Base-by-base conservation (phyloP, 495 filamentous ascomycete species). In the Lasiosphaeriaceae sp. region DNA sequence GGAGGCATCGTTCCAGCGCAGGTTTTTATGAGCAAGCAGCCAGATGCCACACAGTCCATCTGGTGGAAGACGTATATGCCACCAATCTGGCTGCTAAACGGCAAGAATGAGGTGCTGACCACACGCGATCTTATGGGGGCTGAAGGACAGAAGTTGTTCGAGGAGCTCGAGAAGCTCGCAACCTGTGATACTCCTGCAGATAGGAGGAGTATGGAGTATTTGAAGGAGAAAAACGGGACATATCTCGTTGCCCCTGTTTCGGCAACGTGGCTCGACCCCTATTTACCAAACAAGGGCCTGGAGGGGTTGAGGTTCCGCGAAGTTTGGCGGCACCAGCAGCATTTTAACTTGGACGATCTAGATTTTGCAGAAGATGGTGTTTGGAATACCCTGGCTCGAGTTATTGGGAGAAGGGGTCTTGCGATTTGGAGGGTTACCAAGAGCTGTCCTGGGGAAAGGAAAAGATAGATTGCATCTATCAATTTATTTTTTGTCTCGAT, bases 1-100 rank as follows among this genome's bases (percentile, higher is more conserved):
- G 94, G 89, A 24, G 94, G 94, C 26, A 82, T 98, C 23, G 81
- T 97, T 3, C 91, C 91, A 11, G 82, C 86, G 8, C 94, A 98
- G 64, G 77, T 82, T 14, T 83, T 83, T 52, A 64, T 83, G 65
- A 81, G 78, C 66, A 78, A 75, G 31, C 80, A 83, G 64, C 80
- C 71, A 17, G 77, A 82, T 50, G 81, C 83, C n/a, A 82, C 80
- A 5, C 79, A 87, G 11, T 88, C 89, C 3, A 78, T 96, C 52
- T 98, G 92, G 92, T 98, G 94, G 94, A 96, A 96, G 65, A 97
- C 95, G 0, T 98, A 98, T 70, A 89, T 86, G 60, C 94, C 94
- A 7, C 94, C 94, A 0, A 85, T 88, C 20, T 97, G 94, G 92
- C 78, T 98, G 17, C 77, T 97, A 22, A 90, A 92, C 55, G 82